phyloP scores from a whole-genome alignment of 345 rosid species.

The Streptanthus diversifolius region DNA sequence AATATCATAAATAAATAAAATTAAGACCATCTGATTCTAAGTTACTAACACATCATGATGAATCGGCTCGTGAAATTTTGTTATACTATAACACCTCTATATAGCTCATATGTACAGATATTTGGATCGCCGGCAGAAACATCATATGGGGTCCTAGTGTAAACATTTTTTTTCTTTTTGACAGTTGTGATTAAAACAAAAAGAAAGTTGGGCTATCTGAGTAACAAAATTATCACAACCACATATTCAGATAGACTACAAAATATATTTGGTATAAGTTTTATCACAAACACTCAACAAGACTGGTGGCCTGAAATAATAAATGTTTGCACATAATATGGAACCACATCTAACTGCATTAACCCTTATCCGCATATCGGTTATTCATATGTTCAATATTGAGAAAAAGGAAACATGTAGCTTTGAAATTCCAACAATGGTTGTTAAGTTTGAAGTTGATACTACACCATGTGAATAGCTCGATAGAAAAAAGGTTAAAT shows the following conservation, averaged over 20 bases:
- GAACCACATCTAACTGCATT: background rate
- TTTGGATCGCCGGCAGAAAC: background rate
- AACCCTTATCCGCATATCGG: conserved; percentile 3
- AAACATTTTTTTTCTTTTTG: background rate
- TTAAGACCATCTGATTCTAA: background rate
- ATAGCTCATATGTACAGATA: background rate
- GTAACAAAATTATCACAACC: background rate
- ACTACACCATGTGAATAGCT: conserved; percentile 27
- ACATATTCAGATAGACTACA: background rate
- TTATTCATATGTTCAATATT: conserved; percentile 12
- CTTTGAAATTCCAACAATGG: background rate
- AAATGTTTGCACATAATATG: background rate
- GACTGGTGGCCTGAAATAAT: background rate
- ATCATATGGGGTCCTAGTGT: background rate
- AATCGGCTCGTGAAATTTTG: background rate
- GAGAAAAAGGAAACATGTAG: conserved; percentile 5
- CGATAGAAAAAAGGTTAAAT: conserved; percentile 15
- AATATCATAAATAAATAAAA: background rate
- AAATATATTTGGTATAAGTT: background rate
- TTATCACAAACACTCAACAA: background rate
- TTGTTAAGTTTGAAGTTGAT: conserved; percentile 23
- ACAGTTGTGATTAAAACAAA: background rate
- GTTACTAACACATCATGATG: background rate
- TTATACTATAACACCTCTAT: background rate
- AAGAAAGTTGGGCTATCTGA: background rate